phyloP scores from a whole-genome alignment of 202 grass and related monocot genomes.

The Zoysia matrella region DNA sequence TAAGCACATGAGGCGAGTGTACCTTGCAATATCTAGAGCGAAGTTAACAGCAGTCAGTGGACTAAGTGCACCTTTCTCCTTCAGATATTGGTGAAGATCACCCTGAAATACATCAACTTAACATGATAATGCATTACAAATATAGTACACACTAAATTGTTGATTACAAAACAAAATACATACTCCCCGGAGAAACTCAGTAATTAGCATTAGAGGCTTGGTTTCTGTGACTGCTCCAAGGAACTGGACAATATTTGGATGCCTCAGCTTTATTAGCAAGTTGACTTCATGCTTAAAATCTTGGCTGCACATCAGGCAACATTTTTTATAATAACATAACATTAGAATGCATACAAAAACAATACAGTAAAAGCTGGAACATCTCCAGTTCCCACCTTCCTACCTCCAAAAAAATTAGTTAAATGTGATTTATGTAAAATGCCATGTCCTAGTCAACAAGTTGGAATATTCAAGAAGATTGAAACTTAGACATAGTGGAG shows the following conservation, averaged over 20 bases:
- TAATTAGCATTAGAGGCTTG: conserved; percentile 96
- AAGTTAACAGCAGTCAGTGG: conserved; percentile 83
- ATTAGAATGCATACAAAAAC: conserved; percentile 6
- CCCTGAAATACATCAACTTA: conserved; percentile 60
- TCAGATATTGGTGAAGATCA: conserved; percentile 98
- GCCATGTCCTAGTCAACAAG: not conserved
- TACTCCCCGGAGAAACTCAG: conserved; percentile 94
- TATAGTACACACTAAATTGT: not conserved
- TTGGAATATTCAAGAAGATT: not conserved
- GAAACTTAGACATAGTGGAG: conserved; percentile 3
- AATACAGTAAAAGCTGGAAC: conserved; percentile 19
- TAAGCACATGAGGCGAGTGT: conserved; percentile 36
- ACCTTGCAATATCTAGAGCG: conserved; percentile 97
- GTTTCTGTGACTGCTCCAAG: conserved; percentile 98
- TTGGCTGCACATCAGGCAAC: conserved; percentile 67
- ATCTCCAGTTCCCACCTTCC: not conserved
- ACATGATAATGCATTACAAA: conserved; percentile 21
- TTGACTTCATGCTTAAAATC: conserved; percentile 99
- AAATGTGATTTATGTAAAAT: conserved; percentile 4
- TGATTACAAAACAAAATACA: conserved; percentile 37
- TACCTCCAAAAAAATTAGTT: not conserved
- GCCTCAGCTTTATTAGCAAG: conserved; percentile 93
- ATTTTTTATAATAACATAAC: conserved; percentile 8
- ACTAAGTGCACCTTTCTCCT: conserved; percentile 82
- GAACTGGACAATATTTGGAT: conserved; percentile 99